Evolutionary conservation across 768 basidiomycete species (phyloP), one percentile per base, ranked within the genome.

Genomic region (Coprinopsis sp.): DNA sequence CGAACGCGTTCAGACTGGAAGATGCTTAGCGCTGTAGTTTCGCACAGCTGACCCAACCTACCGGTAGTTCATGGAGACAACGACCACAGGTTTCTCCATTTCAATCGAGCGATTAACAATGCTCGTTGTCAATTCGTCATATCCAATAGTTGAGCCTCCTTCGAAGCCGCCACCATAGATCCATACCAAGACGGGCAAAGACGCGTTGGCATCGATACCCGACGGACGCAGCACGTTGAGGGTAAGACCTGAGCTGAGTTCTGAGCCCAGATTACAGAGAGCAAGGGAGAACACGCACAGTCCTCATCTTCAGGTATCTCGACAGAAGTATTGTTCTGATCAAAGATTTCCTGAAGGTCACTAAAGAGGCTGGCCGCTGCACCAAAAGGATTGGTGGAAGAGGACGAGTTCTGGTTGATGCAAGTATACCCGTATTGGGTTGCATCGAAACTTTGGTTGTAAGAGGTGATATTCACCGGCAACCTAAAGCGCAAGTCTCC

Each of bases 51-150:
- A 37, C 36, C 49, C 34, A 21, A 6, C 4, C 4, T 42, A 64
- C 67, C 69, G 58, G 54, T 79, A 79, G 51, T 81, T 81, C 68
- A 78, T 71, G 23, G 71, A 70, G 1, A 77, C 76, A 49, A 72
- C 77, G 2, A 78, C 64, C 11, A 78, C 60, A 3, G 77, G 77
- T 39, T 72, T 56, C 5, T 65, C 69, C 12, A 77, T 52, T 28
- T 60, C 63, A 16, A 72, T 63, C 0, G 76, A 78, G 6, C 72
- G 67, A 19, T 67, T 53, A 5, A 79, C 74, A 21, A 79, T 64
- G 6, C 39, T 37, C 6, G 57, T 54, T 14, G 46, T 28, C 5
- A 29, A 11, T 6, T 28, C 71, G 44, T 77, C 71, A 33, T 71
- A 71, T 24, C 73, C 51, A 38, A 52, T 41, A 2, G 60, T 53